Conservation (phyloP, 192 early-diverging fungal genomes). For the Podila verticillata region DNA sequence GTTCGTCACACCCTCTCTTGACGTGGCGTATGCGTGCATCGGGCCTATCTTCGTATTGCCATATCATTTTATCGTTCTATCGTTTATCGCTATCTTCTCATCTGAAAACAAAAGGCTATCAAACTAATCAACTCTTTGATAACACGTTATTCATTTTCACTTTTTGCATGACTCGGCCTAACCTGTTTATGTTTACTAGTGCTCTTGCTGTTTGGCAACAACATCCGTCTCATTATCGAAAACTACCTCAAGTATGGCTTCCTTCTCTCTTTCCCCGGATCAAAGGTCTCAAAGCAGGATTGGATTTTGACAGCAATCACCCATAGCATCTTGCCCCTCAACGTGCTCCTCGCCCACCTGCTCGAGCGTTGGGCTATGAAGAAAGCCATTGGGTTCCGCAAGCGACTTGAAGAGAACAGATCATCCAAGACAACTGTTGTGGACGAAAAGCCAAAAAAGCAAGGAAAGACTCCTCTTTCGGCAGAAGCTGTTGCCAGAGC, state of each 20-base stretch:
- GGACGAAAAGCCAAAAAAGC: slow-evolving; percentile 15
- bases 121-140: no score
- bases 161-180: not conserved
- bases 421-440: slow-evolving; percentile 6
- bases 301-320: slow-evolving; percentile 63
- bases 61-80: not conserved
- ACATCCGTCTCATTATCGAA: slow-evolving; percentile 86
- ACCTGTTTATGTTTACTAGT: slow-evolving; percentile 50
- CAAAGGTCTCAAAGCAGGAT: slow-evolving; percentile 59
- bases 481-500: slow-evolving; percentile 33
- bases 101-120: no score
- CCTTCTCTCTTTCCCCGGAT: slow-evolving; percentile 75
- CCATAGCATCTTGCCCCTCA: slow-evolving; percentile 58
- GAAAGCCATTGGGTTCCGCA: slow-evolving; percentile 25
- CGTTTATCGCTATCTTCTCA: no score
- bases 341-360: slow-evolving; percentile 65
- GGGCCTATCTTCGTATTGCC: not conserved
- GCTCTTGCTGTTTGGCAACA: slow-evolving; percentile 83
- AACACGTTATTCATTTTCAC: not conserved
- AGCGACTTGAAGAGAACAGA: slow-evolving; percentile 20
- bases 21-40: not conserved
- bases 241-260: slow-evolving; percentile 92
- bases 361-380: slow-evolving; percentile 66
- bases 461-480: slow-evolving; percentile 13
- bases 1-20: no score